Evolutionary conservation across 108 stramenopile species (phyloP), one percentile per base, ranked within the genome.

Genomic region (Stephanodiscus triporus): DNA sequence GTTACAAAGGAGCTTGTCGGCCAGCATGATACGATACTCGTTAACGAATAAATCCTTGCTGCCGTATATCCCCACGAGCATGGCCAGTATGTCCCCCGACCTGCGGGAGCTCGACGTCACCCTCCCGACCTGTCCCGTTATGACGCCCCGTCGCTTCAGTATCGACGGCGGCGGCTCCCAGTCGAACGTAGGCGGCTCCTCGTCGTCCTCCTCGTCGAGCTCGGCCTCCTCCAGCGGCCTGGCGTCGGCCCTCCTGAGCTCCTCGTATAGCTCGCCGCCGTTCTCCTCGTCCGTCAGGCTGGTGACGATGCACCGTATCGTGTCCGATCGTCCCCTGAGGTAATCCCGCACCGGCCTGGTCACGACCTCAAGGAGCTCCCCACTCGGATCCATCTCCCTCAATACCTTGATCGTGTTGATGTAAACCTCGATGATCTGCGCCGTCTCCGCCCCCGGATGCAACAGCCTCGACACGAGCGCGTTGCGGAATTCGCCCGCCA

Each of bases 31-130:
- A 38, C 97, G 72, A 78, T 97, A 99, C 78, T 99, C 99, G 73
- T 96, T 87, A 16, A 98, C 96, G 77, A 99, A 99, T 26, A 98
- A 76, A 65, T 98, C 97, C 87, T 97, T 97, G 76, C 95, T 96
- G 6, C 98, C 98, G 77, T 98, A 99, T 53, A 99, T 98, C 17
- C 96, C 93, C 24, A 99, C 97, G 8, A 99, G 89, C 90, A 97
- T 95, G 55, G 93, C 83, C 24, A 99, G 81, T 53, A 99, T 95
- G 77, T 99, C 98, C 2, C 84, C 85, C 14, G 81, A 74, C 47
- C 72, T 61, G 10, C 70, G 66, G 0, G 78, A 72, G 43, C 59
- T 63, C 36, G 82, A 80, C 14, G 72, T 47, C 10, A 74, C 82
- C 36, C 70, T 74, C 6, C 78, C 78, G 17, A 78, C 51, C 50